Evolutionary conservation across 441 rosid species (phyloP).

Genomic region (Raphanus hybrid): DNA sequence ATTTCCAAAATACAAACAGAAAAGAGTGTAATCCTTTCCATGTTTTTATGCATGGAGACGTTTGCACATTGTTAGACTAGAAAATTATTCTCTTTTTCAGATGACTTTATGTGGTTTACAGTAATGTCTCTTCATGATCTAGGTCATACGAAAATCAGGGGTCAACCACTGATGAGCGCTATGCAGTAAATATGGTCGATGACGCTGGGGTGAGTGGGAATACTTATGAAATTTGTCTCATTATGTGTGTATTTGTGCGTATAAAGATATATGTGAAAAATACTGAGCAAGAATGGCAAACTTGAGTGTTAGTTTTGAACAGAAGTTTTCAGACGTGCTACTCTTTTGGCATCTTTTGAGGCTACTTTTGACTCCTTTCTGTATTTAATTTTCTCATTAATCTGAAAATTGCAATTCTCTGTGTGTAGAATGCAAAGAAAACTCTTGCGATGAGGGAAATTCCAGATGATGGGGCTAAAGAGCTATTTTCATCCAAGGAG

Average conservation of each 20-base stretch:
- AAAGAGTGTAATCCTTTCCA: neutral
- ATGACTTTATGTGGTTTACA: slow-evolving; percentile 6
- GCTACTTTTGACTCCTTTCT: neutral
- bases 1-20: neutral
- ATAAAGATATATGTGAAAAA: neutral
- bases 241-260: neutral
- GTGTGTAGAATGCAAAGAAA: slow-evolving; percentile 70
- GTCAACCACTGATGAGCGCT: slow-evolving; percentile 60
- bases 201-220: slow-evolving; percentile 65
- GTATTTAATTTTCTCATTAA: neutral
- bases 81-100: neutral
- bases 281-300: neutral
- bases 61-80: neutral
- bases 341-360: neutral
- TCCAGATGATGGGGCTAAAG: slow-evolving; percentile 76
- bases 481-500: slow-evolving; percentile 69
- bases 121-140: slow-evolving; percentile 40
- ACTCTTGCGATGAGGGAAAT: slow-evolving; percentile 83
- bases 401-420: slow-evolving; percentile 5
- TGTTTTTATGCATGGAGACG: slow-evolving; percentile 9
- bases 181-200: slow-evolving; percentile 80
- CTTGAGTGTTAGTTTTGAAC: slow-evolving; percentile 14
- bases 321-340: no score
- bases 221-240: neutral
- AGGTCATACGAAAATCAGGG: slow-evolving; percentile 66